These are phyloP conservation scores for Pseudogymnoascus sp. DNA, from an alignment of 2,329 filamentous ascomycete genomes.

Conservation along the genomic window DNA sequence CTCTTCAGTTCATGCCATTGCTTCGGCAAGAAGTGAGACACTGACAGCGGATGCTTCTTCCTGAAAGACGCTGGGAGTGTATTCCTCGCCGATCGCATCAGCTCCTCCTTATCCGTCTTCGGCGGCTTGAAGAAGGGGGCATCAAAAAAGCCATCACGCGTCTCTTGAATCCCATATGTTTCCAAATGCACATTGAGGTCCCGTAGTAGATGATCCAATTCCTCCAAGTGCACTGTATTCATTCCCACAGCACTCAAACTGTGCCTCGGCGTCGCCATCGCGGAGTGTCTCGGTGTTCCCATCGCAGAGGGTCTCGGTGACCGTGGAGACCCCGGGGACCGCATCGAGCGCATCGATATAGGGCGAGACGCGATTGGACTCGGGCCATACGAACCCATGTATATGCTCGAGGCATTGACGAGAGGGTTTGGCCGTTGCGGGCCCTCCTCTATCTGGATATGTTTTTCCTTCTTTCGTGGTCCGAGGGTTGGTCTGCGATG, in stretches of 20 bases:
- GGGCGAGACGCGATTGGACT: slow-evolving; percentile 23
- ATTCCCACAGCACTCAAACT: background rate
- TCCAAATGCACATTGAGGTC: slow-evolving; percentile 32
- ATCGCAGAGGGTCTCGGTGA: background rate
- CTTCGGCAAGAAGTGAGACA: slow-evolving; percentile 39
- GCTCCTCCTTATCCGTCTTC: slow-evolving; percentile 32
- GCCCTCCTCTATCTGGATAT: slow-evolving; percentile 23
- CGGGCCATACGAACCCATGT: slow-evolving; percentile 28
- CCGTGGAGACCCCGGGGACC: slow-evolving; percentile 12
- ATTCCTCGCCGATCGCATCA: slow-evolving; percentile 35
- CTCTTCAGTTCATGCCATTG: slow-evolving; percentile 40
- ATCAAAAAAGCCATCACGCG: slow-evolving; percentile 39
- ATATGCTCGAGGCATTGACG: slow-evolving; percentile 24
- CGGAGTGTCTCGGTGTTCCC: background rate
- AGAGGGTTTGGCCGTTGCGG: slow-evolving; percentile 15
- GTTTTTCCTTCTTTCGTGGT: slow-evolving; percentile 17
- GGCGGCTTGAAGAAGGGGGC: slow-evolving; percentile 36
- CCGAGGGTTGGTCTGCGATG: slow-evolving; percentile 15
- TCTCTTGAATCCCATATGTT: slow-evolving; percentile 37
- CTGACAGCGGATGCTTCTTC: slow-evolving; percentile 38
- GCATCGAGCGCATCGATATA: slow-evolving; percentile 17
- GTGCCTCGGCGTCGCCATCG: background rate
- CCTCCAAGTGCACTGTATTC: background rate
- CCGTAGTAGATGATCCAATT: slow-evolving; percentile 27
- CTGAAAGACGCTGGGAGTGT: slow-evolving; percentile 42